phyloP scores from a whole-genome alignment of 2,329 filamentous ascomycete genomes.

The Microthyrium microscopicum region DNA sequence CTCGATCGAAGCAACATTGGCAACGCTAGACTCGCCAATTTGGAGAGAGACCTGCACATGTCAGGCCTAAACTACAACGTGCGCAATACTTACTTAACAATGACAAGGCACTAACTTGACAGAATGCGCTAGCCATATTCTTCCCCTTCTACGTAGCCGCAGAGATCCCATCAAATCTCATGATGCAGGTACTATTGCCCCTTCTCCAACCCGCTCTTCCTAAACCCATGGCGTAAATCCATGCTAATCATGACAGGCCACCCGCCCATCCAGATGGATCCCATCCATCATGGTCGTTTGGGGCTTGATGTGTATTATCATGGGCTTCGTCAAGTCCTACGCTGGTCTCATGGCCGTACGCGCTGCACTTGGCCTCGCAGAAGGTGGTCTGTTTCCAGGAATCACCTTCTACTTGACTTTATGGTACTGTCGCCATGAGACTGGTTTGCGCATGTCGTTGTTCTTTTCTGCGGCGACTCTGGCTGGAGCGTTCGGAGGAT shows the following conservation, averaged over 20 bases:
- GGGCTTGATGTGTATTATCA: constrained; percentile 6
- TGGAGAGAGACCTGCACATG: constrained; percentile 20
- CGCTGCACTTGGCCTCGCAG: constrained; percentile 5
- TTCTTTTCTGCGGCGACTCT: constrained; percentile 41
- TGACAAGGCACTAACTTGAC: constrained; percentile 11
- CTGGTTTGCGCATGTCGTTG: constrained; percentile 43
- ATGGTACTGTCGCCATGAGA: constrained; percentile 35
- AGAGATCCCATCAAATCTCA: constrained; percentile 8
- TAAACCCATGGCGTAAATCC: no score
- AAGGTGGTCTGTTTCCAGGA: constrained; percentile 7
- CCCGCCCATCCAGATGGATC: constrained; percentile 8
- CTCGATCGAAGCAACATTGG: constrained; percentile 35
- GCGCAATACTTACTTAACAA: background rate
- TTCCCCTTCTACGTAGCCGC: constrained; percentile 20
- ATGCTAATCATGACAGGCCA: background rate
- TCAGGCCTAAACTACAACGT: constrained; percentile 18
- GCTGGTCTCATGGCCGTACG: constrained; percentile 7
- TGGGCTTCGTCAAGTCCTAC: constrained; percentile 8
- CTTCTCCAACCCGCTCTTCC: no score
- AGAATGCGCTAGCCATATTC: constrained; percentile 20
- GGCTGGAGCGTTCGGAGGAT: constrained; percentile 36
- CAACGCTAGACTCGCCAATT: constrained; percentile 22
- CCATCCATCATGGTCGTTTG: constrained; percentile 8
- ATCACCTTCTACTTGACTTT: constrained; percentile 14
- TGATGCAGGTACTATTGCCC: constrained; percentile 9